These are phyloP conservation scores for Colletotrichum nymphaeae DNA, from an alignment of 2,329 filamentous ascomycete genomes.

Conservation along the genomic window DNA sequence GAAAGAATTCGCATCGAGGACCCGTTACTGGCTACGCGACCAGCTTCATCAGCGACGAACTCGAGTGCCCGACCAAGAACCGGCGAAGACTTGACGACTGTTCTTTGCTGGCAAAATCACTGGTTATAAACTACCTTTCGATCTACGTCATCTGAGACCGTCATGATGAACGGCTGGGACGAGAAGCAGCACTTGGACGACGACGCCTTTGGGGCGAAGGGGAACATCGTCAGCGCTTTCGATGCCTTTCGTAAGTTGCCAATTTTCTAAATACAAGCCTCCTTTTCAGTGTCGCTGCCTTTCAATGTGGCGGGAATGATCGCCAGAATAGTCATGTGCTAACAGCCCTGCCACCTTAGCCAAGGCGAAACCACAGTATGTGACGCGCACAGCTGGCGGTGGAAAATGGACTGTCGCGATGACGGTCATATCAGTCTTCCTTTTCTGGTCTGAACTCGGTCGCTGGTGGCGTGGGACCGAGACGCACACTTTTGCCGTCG, in stretches of 20 bases:
- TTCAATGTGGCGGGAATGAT: neutral
- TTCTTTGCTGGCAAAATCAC: neutral
- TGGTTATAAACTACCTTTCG: neutral
- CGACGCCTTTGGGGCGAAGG: slow-evolving; percentile 81
- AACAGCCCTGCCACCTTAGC: slow-evolving; percentile 63
- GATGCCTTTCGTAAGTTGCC: slow-evolving; percentile 90
- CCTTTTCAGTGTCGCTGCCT: neutral
- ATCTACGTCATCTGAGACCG: neutral
- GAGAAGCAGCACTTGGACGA: slow-evolving; percentile 76
- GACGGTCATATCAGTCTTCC: slow-evolving; percentile 76
- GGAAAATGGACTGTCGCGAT: slow-evolving; percentile 95
- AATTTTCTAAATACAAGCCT: neutral
- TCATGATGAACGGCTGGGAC: slow-evolving; percentile 81
- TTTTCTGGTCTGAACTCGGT: slow-evolving; percentile 81
- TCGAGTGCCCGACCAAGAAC: neutral
- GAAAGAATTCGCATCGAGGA: slow-evolving; percentile 9
- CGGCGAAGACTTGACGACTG: neutral
- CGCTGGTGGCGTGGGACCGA: slow-evolving; percentile 89
- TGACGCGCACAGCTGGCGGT: slow-evolving; percentile 84
- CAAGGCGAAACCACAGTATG: slow-evolving; percentile 95
- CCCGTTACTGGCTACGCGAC: slow-evolving; percentile 4
- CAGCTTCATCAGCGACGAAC: neutral
- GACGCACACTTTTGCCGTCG: slow-evolving; percentile 90
- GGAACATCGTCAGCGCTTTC: slow-evolving; percentile 83
- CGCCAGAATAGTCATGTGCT: slow-evolving; percentile 24